Conservation (phyloP, 2,329 filamentous ascomycete species). For the Botrytis hyacinthi region DNA sequence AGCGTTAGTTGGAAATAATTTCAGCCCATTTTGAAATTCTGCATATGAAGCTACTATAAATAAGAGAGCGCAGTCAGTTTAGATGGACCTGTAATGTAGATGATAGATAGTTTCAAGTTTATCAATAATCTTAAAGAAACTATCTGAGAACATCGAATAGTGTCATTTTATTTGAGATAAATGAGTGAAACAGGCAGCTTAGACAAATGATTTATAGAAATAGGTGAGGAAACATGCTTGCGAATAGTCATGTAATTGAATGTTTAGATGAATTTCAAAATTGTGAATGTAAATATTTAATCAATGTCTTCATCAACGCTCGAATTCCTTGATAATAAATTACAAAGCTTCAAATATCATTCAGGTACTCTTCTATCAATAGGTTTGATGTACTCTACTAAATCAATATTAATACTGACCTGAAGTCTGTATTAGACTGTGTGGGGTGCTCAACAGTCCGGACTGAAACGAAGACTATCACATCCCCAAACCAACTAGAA, state of each 20-base stretch:
- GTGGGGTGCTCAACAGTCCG: no score
- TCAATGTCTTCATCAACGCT: not conserved
- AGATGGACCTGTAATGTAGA: not conserved
- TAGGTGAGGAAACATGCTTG: not conserved
- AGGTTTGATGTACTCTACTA: not conserved
- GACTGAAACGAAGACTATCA: no score
- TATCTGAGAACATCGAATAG: not conserved
- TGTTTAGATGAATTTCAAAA: not conserved
- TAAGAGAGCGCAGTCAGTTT: not conserved
- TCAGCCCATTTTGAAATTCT: not conserved
- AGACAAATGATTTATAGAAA: not conserved
- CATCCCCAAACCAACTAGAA: no score
- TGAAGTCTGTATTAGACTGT: not conserved
- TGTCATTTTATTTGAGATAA: not conserved
- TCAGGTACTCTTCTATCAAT: not conserved
- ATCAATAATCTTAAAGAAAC: not conserved
- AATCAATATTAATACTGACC: not conserved
- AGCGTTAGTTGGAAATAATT: not conserved
- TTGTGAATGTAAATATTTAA: not conserved
- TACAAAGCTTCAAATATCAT: not conserved
- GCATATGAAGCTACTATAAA: not conserved
- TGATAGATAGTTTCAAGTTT: not conserved
- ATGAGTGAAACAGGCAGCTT: not conserved
- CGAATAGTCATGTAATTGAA: accelerated
- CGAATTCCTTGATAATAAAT: not conserved